Conservation (phyloP, 1,139 yeast genomes). For the Taiozyma sp. region DNA sequence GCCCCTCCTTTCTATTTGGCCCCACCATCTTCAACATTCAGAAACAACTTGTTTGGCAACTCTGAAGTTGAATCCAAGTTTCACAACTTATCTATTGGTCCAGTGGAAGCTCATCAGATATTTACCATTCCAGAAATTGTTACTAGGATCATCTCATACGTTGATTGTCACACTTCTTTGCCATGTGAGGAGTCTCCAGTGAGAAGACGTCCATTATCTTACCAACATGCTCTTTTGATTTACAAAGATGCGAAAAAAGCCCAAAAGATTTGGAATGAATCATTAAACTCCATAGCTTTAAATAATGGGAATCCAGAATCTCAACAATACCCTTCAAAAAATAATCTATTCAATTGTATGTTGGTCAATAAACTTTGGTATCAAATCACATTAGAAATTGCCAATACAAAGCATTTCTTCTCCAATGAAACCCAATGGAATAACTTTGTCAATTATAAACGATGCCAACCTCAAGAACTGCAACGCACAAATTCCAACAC, state of each 20-base stretch:
- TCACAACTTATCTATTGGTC: not conserved
- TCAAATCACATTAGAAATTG: constrained; percentile 45
- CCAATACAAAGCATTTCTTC: constrained; percentile 53
- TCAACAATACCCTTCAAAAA: constrained; percentile 5
- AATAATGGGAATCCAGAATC: constrained; percentile 17
- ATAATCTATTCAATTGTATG: constrained; percentile 51
- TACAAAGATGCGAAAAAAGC: constrained; percentile 54
- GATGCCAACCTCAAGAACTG: constrained; percentile 4
- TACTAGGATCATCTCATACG: constrained; percentile 49
- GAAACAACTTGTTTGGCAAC: not conserved
- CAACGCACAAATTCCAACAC: constrained; percentile 29
- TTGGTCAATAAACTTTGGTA: constrained; percentile 66
- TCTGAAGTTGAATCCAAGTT: not conserved
- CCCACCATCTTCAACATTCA: not conserved
- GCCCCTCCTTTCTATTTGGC: not conserved
- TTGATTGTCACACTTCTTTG: constrained; percentile 44
- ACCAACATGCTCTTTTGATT: constrained; percentile 51
- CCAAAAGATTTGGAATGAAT: constrained; percentile 40
- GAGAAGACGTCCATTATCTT: constrained; percentile 63
- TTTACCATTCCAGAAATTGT: constrained; percentile 77
- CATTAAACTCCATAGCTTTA: constrained; percentile 9
- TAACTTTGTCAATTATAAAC: constrained; percentile 31
- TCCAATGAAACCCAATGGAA: constrained; percentile 41
- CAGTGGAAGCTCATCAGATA: constrained; percentile 36
- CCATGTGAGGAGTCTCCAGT: constrained; percentile 57